Conservation (phyloP, 225 moss, liverwort and hornwort species). For the Pleurozium schreberi region DNA sequence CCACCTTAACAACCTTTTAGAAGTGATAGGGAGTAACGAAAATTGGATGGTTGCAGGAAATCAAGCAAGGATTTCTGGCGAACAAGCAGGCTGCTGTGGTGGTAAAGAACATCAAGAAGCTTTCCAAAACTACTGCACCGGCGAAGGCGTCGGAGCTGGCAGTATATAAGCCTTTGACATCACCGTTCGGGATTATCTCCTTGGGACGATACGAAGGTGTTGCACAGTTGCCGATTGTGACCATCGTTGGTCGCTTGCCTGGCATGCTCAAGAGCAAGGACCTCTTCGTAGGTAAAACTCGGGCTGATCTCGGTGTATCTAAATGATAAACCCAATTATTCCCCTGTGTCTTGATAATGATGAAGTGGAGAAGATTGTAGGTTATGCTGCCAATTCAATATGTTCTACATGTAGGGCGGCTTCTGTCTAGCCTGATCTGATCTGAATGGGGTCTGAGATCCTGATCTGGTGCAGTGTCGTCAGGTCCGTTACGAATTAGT, state of each 20-base stretch:
- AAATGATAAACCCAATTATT: background rate
- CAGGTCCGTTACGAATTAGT: background rate
- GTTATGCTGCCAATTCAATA: background rate
- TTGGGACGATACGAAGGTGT: conserved; percentile 53
- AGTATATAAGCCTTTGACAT: conserved; percentile 33
- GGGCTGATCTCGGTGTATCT: background rate
- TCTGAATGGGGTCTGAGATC: background rate
- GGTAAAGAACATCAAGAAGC: conserved; percentile 57
- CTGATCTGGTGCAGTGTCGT: background rate
- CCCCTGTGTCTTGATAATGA: background rate
- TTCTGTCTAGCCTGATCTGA: background rate
- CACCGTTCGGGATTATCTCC: conserved; percentile 45
- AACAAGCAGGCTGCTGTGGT: conserved; percentile 45
- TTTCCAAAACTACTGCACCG: conserved; percentile 2
- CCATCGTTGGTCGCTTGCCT: conserved; percentile 51
- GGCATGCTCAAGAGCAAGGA: conserved; percentile 78
- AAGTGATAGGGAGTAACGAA: background rate
- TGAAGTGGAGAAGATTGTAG: background rate
- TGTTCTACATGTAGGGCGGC: background rate
- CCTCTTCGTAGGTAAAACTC: conserved; percentile 43
- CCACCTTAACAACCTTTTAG: background rate
- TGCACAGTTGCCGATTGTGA: conserved; percentile 47
- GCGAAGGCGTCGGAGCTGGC: conserved; percentile 13
- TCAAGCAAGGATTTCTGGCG: conserved; percentile 69
- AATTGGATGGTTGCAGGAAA: conserved; percentile 44